A percentile compares a stretch with the other conserved stretches of the same genome.
Evolutionary conservation across 257 asterid genomes (phyloP).

Genomic region (Ilex aquifolium): DNA sequence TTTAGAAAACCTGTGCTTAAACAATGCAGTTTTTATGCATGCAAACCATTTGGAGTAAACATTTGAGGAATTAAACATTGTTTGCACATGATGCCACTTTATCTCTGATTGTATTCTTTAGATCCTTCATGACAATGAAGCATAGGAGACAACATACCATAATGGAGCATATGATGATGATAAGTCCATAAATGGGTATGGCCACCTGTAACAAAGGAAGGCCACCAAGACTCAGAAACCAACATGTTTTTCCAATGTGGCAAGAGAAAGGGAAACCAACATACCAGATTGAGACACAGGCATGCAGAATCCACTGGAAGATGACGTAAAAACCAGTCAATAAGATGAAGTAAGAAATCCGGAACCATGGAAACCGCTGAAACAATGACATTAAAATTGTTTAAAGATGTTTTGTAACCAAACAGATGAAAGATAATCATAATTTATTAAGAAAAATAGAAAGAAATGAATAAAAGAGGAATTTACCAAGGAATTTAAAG

Average conservation of each 20-base stretch:
- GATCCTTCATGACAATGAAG: neutral
- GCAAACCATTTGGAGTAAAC: neutral
- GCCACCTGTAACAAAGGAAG: constrained; percentile 69
- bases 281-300: constrained; percentile 57
- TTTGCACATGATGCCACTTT: neutral
- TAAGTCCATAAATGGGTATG: constrained; percentile 89
- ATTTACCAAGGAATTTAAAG: constrained; percentile 77
- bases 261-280: neutral
- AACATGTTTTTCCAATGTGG: neutral
- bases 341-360: constrained; percentile 69
- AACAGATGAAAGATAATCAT: neutral
- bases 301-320: constrained; percentile 86
- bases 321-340: constrained; percentile 75
- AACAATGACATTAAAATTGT: constrained; percentile 14
- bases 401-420: neutral
- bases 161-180: constrained; percentile 46
- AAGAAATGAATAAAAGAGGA: constrained; percentile 7
- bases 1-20: no score
- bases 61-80: neutral
- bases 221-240: constrained; percentile 7
- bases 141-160: constrained; percentile 41
- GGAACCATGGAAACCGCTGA: constrained; percentile 77
- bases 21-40: neutral
- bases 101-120: neutral
- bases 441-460: constrained; percentile 8